Evolutionary conservation across 225 moss, liverwort and hornwort species (phyloP).

Genomic region (Physcomitrium patens): DNA sequence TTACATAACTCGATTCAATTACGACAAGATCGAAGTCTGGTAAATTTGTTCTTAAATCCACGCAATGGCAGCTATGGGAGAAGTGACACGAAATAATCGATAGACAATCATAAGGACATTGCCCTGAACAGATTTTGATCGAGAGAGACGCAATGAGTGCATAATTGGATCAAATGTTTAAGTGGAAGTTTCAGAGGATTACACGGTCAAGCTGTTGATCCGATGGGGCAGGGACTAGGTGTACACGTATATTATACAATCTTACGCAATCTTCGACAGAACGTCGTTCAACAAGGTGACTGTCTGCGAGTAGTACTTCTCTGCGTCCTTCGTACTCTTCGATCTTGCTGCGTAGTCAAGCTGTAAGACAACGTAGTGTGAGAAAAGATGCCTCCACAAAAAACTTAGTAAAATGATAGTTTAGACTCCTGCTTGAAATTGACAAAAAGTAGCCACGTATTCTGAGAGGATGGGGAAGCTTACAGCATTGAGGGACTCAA

Average conservation of each 20-base stretch:
- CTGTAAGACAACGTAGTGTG: constrained; percentile 15
- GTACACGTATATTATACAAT: constrained; percentile 28
- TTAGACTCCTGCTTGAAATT: neutral
- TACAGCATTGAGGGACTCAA: constrained; percentile 62
- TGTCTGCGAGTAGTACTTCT: constrained; percentile 46
- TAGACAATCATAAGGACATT: too few species aligned
- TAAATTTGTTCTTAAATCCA: too few species aligned
- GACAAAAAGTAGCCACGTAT: neutral
- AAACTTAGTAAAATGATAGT: too few species aligned
- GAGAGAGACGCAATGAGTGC: neutral
- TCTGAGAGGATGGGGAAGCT: neutral
- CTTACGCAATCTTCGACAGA: constrained; percentile 36
- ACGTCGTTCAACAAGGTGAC: constrained; percentile 42
- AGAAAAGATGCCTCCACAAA: neutral
- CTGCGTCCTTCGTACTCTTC: constrained; percentile 40
- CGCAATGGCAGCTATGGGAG: too few species aligned
- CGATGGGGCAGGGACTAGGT: constrained; percentile 16
- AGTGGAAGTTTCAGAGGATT: constrained; percentile 20
- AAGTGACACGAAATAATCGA: too few species aligned
- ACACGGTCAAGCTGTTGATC: constrained; percentile 22
- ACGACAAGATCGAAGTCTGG: too few species aligned
- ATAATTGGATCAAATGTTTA: neutral
- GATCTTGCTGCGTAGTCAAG: constrained; percentile 46
- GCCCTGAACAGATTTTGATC: too few species aligned
- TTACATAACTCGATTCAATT: too few species aligned